Conservation (phyloP, 208 protist genomes). For the Leishmania major region DNA sequence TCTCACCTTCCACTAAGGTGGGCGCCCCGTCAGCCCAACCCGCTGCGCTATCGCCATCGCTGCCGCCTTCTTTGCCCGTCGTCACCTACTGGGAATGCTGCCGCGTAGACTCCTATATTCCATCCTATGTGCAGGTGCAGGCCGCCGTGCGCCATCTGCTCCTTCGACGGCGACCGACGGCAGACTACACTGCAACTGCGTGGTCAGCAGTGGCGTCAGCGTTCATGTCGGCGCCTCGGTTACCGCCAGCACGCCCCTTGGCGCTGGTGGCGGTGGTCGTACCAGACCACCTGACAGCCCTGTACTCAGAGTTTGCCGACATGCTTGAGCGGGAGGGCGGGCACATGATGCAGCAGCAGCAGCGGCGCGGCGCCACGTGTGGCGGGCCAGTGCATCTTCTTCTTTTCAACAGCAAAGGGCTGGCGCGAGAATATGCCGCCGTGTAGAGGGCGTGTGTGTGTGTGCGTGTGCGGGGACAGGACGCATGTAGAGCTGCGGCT, state of each 20-base stretch:
- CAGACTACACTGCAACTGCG: neutral
- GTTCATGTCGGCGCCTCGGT: neutral
- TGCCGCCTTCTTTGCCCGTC: neutral
- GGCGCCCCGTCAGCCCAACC: neutral
- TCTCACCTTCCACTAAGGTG: neutral
- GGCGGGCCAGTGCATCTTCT: conserved; percentile 14
- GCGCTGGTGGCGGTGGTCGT: conserved; percentile 39
- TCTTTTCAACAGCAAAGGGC: conserved; percentile 22
- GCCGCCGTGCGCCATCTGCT: conserved; percentile 51
- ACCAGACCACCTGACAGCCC: conserved; percentile 32
- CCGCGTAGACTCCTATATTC: conserved; percentile 61
- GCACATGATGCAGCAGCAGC: neutral
- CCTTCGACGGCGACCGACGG: conserved; percentile 17
- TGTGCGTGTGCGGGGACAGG: no score
- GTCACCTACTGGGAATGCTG: conserved; percentile 45
- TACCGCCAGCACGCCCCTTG: conserved; percentile 5
- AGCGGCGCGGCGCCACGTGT: neutral
- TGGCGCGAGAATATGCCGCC: neutral
- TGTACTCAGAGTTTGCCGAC: conserved; percentile 34
- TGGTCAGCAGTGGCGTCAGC: neutral
- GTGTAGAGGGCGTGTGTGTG: neutral
- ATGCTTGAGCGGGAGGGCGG: conserved; percentile 11
- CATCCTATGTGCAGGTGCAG: conserved; percentile 50
- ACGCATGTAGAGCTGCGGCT: neutral
- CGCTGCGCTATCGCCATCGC: conserved; percentile 3